Evolutionary conservation across 306 rosid genomes (phyloP).

Genomic region (Glycine latifolia): DNA sequence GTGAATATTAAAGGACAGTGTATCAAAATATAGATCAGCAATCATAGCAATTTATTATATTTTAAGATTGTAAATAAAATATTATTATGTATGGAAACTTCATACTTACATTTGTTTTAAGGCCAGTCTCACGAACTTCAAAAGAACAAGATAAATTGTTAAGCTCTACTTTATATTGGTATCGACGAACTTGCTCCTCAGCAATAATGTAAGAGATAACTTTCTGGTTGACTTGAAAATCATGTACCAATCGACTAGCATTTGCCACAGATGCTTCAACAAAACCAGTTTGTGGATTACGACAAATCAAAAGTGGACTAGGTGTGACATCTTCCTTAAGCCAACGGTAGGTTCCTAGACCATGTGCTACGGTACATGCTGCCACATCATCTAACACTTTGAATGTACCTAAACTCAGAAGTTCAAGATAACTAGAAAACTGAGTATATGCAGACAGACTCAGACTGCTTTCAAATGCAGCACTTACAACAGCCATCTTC

Average conservation of each 20-base stretch:
- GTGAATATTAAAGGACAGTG: not conserved
- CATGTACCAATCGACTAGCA: conserved; percentile 65
- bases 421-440: conserved; percentile 80
- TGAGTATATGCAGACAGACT: conserved; percentile 88
- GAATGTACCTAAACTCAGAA: conserved; percentile 56
- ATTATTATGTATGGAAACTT: conserved; percentile 20
- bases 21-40: conserved; percentile 1
- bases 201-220: conserved; percentile 52
- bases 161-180: conserved; percentile 56
- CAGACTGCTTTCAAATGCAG: conserved; percentile 92
- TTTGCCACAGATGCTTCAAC: conserved; percentile 78
- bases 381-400: conserved; percentile 49
- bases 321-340: conserved; percentile 78
- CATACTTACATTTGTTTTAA: conserved; percentile 65
- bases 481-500: conserved; percentile 91
- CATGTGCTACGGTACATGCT: conserved; percentile 75
- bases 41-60: not conserved
- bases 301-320: conserved; percentile 62
- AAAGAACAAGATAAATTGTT: conserved; percentile 60
- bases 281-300: conserved; percentile 65
- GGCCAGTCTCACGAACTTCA: conserved; percentile 80
- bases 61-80: not conserved
- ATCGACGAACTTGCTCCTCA: conserved; percentile 59
- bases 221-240: conserved; percentile 66
- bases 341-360: conserved; percentile 93